These are phyloP conservation scores for Botrytis squamosa DNA, from an alignment of 2,329 filamentous ascomycete genomes.

Conservation along the genomic window DNA sequence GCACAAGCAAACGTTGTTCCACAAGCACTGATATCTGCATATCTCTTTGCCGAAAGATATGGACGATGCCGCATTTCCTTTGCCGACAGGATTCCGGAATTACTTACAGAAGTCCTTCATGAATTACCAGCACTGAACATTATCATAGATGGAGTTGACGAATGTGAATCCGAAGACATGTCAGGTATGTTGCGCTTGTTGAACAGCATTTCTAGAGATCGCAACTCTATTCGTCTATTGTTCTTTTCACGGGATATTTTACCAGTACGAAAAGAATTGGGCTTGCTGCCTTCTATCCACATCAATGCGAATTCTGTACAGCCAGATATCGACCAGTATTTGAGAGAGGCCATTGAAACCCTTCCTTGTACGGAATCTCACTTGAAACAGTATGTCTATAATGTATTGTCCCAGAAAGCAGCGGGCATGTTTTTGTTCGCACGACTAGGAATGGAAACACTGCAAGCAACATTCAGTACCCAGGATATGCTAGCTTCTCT, in stretches of 20 bases:
- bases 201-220: background rate
- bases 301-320: background rate
- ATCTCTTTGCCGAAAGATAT: slow-evolving; percentile 15
- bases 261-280: slow-evolving; percentile 16
- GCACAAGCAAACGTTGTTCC: background rate
- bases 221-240: slow-evolving; percentile 7
- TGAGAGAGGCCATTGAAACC: slow-evolving; percentile 16
- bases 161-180: slow-evolving; percentile 17
- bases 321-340: slow-evolving; percentile 15
- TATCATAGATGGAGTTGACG: slow-evolving; percentile 19
- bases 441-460: slow-evolving; percentile 14
- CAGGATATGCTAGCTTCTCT: slow-evolving; percentile 20
- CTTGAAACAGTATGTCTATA: slow-evolving; percentile 20
- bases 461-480: slow-evolving; percentile 15
- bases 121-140: slow-evolving; percentile 11
- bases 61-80: slow-evolving; percentile 19
- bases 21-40: slow-evolving; percentile 11
- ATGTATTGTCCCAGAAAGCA: slow-evolving; percentile 11
- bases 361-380: slow-evolving; percentile 17
- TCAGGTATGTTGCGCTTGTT: slow-evolving; percentile 15
- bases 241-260: slow-evolving; percentile 20
- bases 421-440: slow-evolving; percentile 22
- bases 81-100: slow-evolving; percentile 9
- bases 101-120: slow-evolving; percentile 6
- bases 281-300: background rate